These are phyloP conservation scores for Entamoeba dispar DNA, from an alignment of 208 protist species.

Conservation along the genomic window DNA sequence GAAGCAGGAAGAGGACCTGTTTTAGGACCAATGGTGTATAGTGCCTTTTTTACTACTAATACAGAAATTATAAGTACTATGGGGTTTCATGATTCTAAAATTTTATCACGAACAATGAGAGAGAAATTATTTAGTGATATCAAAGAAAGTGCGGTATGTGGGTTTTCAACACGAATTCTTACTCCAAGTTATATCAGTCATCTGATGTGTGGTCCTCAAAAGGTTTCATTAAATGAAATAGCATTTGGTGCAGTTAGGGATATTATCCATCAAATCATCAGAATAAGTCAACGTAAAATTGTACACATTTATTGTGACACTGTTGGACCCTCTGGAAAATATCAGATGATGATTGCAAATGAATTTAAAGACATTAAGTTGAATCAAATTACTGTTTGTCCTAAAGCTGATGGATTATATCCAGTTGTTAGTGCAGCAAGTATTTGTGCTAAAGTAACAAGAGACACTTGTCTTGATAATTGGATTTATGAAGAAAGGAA, in stretches of 20 bases:
- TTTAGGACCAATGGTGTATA: constrained; percentile 72
- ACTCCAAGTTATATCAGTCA: not conserved
- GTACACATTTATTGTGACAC: constrained; percentile 61
- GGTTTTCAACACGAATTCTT: not conserved
- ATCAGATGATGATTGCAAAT: constrained; percentile 44
- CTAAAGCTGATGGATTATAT: constrained; percentile 63
- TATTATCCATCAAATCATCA: not conserved
- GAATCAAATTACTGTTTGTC: constrained; percentile 38
- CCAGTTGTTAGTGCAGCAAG: constrained; percentile 64
- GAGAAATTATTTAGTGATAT: not conserved
- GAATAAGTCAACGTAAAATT: not conserved
- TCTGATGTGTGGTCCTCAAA: not conserved
- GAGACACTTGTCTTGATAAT: not conserved
- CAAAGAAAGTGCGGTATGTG: not conserved
- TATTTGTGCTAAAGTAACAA: constrained; percentile 58
- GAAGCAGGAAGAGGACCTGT: constrained; percentile 72
- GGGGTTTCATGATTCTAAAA: not conserved
- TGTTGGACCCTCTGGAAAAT: constrained; percentile 54
- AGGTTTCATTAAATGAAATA: not conserved
- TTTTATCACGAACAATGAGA: not conserved
- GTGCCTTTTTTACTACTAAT: not conserved
- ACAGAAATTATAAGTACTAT: not conserved
- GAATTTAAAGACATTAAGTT: constrained; percentile 52
- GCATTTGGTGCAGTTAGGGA: not conserved
- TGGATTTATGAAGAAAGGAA: not conserved